These are phyloP conservation scores for Fonsecaea nubica DNA, from an alignment of 2,329 filamentous ascomycete species.

Conservation along the genomic window DNA sequence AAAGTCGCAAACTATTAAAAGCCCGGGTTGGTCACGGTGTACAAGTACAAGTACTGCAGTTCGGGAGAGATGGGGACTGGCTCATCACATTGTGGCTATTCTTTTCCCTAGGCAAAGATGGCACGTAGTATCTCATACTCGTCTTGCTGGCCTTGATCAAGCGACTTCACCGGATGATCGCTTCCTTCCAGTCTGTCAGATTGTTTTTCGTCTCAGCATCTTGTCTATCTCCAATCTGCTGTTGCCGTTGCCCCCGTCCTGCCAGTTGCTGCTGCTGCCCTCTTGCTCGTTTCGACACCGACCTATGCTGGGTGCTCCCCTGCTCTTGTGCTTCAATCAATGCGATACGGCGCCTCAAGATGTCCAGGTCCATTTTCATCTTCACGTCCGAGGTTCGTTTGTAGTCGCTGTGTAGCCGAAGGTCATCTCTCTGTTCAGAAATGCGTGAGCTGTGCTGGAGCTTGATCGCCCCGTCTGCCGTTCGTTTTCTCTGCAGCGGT, in stretches of 20 bases:
- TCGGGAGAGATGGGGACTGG: not conserved
- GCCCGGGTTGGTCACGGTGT: not conserved
- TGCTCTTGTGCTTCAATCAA: constrained; percentile 12
- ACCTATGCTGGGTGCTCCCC: not conserved
- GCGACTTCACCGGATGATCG: constrained; percentile 9
- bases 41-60: not conserved
- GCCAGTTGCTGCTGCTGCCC: not conserved
- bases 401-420: not conserved
- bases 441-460: constrained; percentile 5
- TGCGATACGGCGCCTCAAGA: constrained; percentile 23
- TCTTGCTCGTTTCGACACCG: not conserved
- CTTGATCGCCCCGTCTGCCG: constrained; percentile 23
- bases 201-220: not conserved
- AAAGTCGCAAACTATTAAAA: not conserved
- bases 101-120: too few species aligned
- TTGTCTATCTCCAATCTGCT: not conserved
- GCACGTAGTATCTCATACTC: not conserved
- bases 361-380: constrained; percentile 18
- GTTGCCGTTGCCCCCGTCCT: not conserved
- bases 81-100: not conserved
- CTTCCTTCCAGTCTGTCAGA: constrained; percentile 13
- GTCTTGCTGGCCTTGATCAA: not conserved
- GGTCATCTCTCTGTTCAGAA: not conserved
- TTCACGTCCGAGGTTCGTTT: constrained; percentile 1
- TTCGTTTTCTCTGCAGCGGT: constrained; percentile 16